Base-by-base conservation (phyloP, 129 eudicot genomes). In the Scalesia atractyloides region DNA sequence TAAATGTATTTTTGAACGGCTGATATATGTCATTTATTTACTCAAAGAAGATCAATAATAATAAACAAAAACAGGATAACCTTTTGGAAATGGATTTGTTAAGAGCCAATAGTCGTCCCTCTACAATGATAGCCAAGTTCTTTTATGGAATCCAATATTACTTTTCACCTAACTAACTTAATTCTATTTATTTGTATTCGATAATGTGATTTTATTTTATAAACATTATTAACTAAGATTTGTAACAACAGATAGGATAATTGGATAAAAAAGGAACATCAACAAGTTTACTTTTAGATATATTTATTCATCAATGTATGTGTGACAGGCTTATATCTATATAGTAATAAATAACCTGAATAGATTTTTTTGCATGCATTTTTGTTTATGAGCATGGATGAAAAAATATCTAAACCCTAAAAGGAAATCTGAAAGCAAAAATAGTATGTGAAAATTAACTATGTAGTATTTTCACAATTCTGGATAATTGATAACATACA, bases 101-200 rank as follows among this genome's bases (percentile, higher is more conserved):
- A 70, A 77, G 56, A 77, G 81, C 82, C 82, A 77, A 77, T 77
- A 49, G 81, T 76, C 76, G 81, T 22, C 81, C 66, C 66, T 33
- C 65, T 76, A 69, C 43, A 30, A 30, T 30, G 34, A 30, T 30
- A 30, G 4, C 34, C 34, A 30, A 30, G 34, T 9, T 64, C 19
- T 2, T 19, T 36, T 20, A 1, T 57, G 57, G 9, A 20, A 51
- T 60, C 16, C 65, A 11, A 30, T 52, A 22, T 65, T 52, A 65
- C 39, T 41, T 75, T 65, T 65, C 36, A 37, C 48, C 66, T 8
- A 65, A 53, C 66, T 41, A 15, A 16, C 51, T 44, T 73, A 16
- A 15, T 33, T 14, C 8, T n/a, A 18, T 54, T 4, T 49, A 9
- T 41, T 41, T 7, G 46, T 14, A 48, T 14, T 48, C 16, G 53